Percentiles rank a stretch among this genome's conserved stretches.
phyloP scores from a whole-genome alignment of 2,329 filamentous ascomycete species.

The Trichoderma gracile region DNA sequence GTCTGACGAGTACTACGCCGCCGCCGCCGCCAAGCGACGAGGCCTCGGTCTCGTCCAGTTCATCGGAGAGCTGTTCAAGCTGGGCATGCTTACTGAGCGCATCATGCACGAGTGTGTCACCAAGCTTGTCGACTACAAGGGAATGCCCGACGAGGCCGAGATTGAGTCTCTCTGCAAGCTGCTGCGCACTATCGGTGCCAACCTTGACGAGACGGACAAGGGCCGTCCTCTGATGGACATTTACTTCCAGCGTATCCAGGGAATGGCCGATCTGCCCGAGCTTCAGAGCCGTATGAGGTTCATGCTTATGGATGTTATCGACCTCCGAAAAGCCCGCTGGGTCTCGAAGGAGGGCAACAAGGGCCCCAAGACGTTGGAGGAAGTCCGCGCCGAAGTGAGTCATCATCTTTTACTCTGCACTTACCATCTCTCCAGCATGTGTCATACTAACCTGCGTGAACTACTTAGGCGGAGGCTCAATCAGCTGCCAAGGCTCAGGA shows the following conservation, averaged over 20 bases:
- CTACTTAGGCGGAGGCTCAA: slow-evolving; percentile 63
- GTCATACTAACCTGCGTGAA: slow-evolving; percentile 32
- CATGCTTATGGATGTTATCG: slow-evolving; percentile 94
- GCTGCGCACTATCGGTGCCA: slow-evolving; percentile 84
- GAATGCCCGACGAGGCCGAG: slow-evolving; percentile 89
- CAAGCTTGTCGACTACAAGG: slow-evolving; percentile 94
- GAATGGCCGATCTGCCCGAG: slow-evolving; percentile 75
- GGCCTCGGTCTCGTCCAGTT: slow-evolving; percentile 98
- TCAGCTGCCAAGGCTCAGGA: slow-evolving; percentile 82
- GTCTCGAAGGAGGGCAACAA: slow-evolving; percentile 85
- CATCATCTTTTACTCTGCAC: neutral
- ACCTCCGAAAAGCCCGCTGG: slow-evolving; percentile 79
- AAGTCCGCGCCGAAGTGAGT: slow-evolving; percentile 79
- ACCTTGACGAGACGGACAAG: slow-evolving; percentile 81
- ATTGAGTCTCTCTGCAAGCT: slow-evolving; percentile 95
- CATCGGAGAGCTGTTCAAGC: slow-evolving; percentile 98
- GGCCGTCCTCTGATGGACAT: slow-evolving; percentile 84
- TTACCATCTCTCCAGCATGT: neutral
- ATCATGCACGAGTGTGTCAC: slow-evolving; percentile 99
- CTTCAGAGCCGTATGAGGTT: slow-evolving; percentile 87
- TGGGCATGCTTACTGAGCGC: slow-evolving; percentile 95
- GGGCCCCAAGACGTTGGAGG: slow-evolving; percentile 93
- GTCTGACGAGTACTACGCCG: slow-evolving; percentile 94
- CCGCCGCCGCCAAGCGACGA: slow-evolving; percentile 90
- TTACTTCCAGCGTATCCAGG: slow-evolving; percentile 88